phyloP scores from a whole-genome alignment of 1,139 yeast species.

The Suhomyces chickasaworum region DNA sequence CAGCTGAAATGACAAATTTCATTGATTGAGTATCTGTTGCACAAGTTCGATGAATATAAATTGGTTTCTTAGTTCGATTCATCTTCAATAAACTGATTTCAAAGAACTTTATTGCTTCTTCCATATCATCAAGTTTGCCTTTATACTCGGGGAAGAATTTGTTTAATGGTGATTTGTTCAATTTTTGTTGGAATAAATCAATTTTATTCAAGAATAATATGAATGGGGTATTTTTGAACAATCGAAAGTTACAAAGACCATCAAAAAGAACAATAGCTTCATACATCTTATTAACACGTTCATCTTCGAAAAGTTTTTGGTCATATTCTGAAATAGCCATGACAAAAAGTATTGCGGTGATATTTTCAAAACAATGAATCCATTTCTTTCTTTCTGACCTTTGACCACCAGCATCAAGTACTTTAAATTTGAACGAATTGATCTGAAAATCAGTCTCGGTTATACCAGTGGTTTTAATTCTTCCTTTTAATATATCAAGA shows the following conservation, averaged over 20 bases:
- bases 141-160: conserved; percentile 72
- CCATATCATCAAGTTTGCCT: conserved; percentile 63
- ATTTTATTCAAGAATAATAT: conserved; percentile 86
- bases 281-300: conserved; percentile 84
- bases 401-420: conserved; percentile 97
- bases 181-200: conserved; percentile 76
- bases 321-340: conserved; percentile 92
- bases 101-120: conserved; percentile 66
- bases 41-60: conserved; percentile 90
- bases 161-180: conserved; percentile 62
- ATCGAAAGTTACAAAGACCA: conserved; percentile 78
- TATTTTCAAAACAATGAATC: conserved; percentile 94
- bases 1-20: conserved; percentile 89
- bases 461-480: conserved; percentile 95
- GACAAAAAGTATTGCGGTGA: conserved; percentile 88
- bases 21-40: conserved; percentile 91
- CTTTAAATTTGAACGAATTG: conserved; percentile 65
- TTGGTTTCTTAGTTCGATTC: conserved; percentile 69
- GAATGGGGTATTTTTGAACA: conserved; percentile 87
- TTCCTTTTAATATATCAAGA: conserved; percentile 81
- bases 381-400: conserved; percentile 91
- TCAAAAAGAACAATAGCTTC: conserved; percentile 87
- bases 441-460: conserved; percentile 82
- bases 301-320: conserved; percentile 89
- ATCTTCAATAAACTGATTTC: conserved; percentile 63